These are phyloP conservation scores for Fusarium hainanense DNA, from an alignment of 2,329 filamentous ascomycete species.

Conservation along the genomic window DNA sequence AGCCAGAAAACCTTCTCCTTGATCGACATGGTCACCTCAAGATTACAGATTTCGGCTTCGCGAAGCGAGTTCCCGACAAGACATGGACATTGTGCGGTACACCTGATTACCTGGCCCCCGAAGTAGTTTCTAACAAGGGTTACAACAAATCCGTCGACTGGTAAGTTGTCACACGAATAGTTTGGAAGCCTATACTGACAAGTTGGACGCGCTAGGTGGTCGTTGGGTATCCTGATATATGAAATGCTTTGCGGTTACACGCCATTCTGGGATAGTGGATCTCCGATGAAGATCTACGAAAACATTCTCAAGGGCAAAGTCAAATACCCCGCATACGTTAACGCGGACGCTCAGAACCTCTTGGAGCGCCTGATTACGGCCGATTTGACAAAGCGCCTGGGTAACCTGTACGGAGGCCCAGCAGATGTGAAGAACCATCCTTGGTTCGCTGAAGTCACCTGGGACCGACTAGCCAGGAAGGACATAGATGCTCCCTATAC, in stretches of 20 bases:
- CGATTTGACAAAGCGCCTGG: conserved; percentile 93
- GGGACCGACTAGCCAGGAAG: conserved; percentile 92
- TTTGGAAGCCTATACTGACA: conserved; percentile 11
- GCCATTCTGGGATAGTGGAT: conserved; percentile 98
- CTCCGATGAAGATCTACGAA: conserved; percentile 99
- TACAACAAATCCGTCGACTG: conserved; percentile 99
- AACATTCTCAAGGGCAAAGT: conserved; percentile 96
- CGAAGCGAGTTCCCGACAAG: conserved; percentile 97
- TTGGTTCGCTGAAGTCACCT: conserved; percentile 98
- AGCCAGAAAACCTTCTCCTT: conserved; percentile 91
- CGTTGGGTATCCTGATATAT: conserved; percentile 96
- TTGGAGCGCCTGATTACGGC: conserved; percentile 93
- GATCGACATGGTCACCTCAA: conserved; percentile 95
- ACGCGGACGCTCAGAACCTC: conserved; percentile 92
- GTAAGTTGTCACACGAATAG: conserved; percentile 64
- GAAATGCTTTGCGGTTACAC: conserved; percentile 99
- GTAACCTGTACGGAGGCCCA: conserved; percentile 90
- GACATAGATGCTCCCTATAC: conserved; percentile 99
- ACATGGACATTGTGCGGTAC: conserved; percentile 99
- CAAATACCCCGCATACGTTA: conserved; percentile 96
- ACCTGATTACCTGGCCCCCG: conserved; percentile 95
- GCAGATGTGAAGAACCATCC: conserved; percentile 94
- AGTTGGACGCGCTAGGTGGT: conserved; percentile 79
- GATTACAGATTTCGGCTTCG: conserved; percentile 98
- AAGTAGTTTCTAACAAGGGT: conserved; percentile 98